Evolutionary conservation across 1,139 yeast species (phyloP).

Genomic region (Lodderomyces oxycetoniae): DNA sequence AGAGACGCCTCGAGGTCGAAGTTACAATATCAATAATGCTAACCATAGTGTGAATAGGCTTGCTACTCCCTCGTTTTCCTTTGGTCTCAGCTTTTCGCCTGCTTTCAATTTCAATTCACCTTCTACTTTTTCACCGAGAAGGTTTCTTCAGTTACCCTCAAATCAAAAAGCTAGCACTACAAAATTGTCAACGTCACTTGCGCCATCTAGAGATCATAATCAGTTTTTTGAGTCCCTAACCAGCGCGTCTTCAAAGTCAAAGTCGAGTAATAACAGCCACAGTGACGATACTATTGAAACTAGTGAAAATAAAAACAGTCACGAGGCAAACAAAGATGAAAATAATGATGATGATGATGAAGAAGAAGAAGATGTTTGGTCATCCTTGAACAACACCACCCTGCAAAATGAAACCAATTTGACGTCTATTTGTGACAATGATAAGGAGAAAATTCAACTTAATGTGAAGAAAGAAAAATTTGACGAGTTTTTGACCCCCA

Average conservation of each 20-base stretch:
- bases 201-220: constrained; percentile 5
- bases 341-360: constrained; percentile 2
- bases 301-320: neutral
- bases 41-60: constrained; percentile 5
- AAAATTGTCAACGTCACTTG: no score
- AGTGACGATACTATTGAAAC: no score
- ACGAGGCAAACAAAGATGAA: neutral
- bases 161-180: no score
- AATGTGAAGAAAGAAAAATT: constrained; percentile 4
- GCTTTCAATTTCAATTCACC: constrained; percentile 31
- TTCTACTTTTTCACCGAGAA: constrained; percentile 30
- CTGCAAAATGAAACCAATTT: constrained; percentile 20
- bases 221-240: constrained; percentile 10
- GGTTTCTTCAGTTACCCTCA: constrained; percentile 23
- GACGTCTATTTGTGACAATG: constrained; percentile 28
- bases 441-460: constrained; percentile 6
- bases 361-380: constrained; percentile 25
- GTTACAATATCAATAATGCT: neutral
- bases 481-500: constrained; percentile 31
- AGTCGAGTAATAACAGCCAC: no score
- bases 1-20: constrained; percentile 8
- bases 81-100: constrained; percentile 44
- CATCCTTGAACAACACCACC: constrained; percentile 20
- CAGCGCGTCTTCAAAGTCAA: constrained; percentile 2
- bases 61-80: constrained; percentile 35